Evolutionary conservation across 139 green algal genomes (phyloP).

Genomic region (Tetratostichococcus sp.): DNA sequence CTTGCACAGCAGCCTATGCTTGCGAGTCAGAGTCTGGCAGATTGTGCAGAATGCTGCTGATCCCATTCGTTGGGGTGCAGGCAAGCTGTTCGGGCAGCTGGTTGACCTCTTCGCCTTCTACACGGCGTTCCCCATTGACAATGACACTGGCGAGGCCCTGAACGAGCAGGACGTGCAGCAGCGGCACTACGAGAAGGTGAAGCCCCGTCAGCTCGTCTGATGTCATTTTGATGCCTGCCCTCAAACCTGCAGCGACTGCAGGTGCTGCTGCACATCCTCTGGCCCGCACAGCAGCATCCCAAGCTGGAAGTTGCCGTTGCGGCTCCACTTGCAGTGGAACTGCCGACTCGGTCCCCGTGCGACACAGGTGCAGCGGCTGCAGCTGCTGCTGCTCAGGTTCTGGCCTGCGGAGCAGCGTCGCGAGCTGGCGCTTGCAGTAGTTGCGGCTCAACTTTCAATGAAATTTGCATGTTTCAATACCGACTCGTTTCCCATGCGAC

Average conservation of each 20-base stretch:
- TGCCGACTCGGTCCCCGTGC: too few species aligned
- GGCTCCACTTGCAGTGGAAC: too few species aligned
- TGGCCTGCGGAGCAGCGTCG: conserved; percentile 26
- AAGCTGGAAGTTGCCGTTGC: conserved; percentile 79
- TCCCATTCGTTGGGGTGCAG: too few species aligned
- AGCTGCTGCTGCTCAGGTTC: conserved; percentile 86
- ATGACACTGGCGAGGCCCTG: conserved; percentile 85
- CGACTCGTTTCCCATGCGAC: too few species aligned
- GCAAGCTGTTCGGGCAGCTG: conserved; percentile 76
- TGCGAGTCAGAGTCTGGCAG: too few species aligned
- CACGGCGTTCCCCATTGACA: conserved; percentile 87
- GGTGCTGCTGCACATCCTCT: conserved; percentile 81
- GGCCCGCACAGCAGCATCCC: conserved; percentile 25
- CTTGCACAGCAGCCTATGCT: too few species aligned
- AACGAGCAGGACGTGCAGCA: conserved; percentile 75
- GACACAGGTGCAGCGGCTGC: conserved; percentile 57
- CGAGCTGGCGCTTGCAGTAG: conserved; percentile 76
- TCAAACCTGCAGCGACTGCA: conserved; percentile 63
- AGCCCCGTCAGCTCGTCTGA: too few species aligned
- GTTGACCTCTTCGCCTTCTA: conserved; percentile 86
- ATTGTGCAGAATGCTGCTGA: too few species aligned
- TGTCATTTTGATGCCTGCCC: too few species aligned
- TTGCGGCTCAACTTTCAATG: too few species aligned
- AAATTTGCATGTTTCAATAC: too few species aligned
- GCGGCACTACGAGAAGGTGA: conserved; percentile 70